Evolutionary conservation across 495 filamentous ascomycete species (phyloP), one percentile per base, ranked within the genome.

Genomic region (Penicillium chermesinum): DNA sequence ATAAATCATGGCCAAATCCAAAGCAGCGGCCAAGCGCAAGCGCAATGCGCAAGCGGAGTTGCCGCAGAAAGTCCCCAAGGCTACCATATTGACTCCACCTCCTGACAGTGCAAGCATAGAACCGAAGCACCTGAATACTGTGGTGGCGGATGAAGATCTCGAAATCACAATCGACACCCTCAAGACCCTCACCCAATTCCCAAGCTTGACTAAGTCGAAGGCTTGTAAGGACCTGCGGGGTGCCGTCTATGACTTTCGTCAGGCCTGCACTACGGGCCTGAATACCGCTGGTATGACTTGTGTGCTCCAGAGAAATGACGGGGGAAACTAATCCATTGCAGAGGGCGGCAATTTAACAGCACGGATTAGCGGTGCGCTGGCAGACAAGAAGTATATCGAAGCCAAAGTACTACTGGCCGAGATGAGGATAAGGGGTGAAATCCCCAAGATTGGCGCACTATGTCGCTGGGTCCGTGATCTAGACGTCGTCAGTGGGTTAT

Each of bases 401-500:
- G 66, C 66, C 39, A 67, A 47, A 22, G 51, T 70, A 27, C 38
- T 70, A 13, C 66, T 70, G 1, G 63, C 66, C 0, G 66, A 70
- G 50, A 66, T 70, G 66, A 54, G 64, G 13, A 63, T 70, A n/a
- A 20, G 63, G 14, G 46, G 59, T 0, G 63, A 70, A 50, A 57
- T 67, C 41, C 66, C 66, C 15, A 66, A 67, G 47, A 70, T 70
- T 27, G 66, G 66, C 45, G 65, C 66, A 4, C 53, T 70, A 38
- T 70, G 66, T 55, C 66, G 66, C 38, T 70, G 66, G 66, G 66
- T 68, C 2, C 63, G 66, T 44, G 66, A 70, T 42, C 44, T 70
- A 34, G 66, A 70, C 22, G 66, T 70, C 14, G 66, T 70, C 34
- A 70, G 66, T 39, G 66, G 66, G 17, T 59, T 70, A 15, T 68